A percentile compares a stretch with the other conserved stretches of the same genome.
Conservation (phyloP, 305 asterid genomes). For the Fraxinus dipetala region DNA sequence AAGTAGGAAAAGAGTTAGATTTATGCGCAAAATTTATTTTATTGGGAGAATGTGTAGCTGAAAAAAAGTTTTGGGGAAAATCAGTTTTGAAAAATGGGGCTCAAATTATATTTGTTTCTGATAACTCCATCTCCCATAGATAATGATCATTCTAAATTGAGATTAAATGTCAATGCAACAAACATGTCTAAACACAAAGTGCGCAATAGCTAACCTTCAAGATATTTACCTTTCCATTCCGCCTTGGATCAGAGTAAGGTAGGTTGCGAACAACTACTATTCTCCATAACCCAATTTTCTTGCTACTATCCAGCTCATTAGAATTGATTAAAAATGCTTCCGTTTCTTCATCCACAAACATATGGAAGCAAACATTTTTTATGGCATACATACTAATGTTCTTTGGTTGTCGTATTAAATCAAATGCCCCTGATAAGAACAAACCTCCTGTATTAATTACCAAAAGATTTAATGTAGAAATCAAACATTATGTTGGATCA, state of each 20-base stretch:
- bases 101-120: background rate
- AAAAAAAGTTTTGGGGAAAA: background rate
- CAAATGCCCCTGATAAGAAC: slow-evolving; percentile 66
- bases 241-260: slow-evolving; percentile 78
- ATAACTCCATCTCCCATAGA: background rate
- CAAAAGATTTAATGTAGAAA: slow-evolving; percentile 3
- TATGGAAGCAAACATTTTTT: slow-evolving; percentile 61
- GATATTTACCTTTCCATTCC: slow-evolving; percentile 75
- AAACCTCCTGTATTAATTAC: slow-evolving; percentile 27
- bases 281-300: slow-evolving; percentile 74
- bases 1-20: background rate
- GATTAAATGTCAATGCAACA: background rate
- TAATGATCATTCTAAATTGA: background rate
- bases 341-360: slow-evolving; percentile 83
- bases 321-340: slow-evolving; percentile 55
- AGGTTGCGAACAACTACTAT: slow-evolving; percentile 67
- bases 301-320: slow-evolving; percentile 51
- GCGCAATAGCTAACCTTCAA: background rate
- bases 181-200: background rate
- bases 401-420: slow-evolving; percentile 71
- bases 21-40: background rate
- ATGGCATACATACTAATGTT: slow-evolving; percentile 64
- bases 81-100: background rate
- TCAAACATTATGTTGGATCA: slow-evolving; percentile 13
- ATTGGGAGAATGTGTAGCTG: background rate